A percentile compares a stretch with the other conserved stretches of the same genome.
phyloP scores from a whole-genome alignment of 2,329 filamentous ascomycete species.

The Dactylellina drechsleri region DNA sequence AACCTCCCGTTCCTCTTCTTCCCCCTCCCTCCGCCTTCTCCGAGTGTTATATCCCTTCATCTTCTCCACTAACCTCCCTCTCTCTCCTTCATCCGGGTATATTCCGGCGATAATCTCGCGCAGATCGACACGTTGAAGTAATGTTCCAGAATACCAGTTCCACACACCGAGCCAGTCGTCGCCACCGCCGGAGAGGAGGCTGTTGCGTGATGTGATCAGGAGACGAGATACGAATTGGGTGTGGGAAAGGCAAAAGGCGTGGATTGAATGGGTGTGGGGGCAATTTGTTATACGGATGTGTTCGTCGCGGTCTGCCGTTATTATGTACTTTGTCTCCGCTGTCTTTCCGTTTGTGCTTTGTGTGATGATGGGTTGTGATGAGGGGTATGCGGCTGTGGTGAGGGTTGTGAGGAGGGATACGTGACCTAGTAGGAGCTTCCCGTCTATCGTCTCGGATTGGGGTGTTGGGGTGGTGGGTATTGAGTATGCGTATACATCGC shows the following conservation, averaged over 20 bases:
- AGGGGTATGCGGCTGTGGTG: conserved; percentile 66
- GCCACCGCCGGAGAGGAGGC: conserved; percentile 86
- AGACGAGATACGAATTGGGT: conserved; percentile 83
- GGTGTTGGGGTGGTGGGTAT: conserved; percentile 35
- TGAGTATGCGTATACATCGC: conserved; percentile 84
- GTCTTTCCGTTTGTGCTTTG: neutral
- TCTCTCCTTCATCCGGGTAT: conserved; percentile 4
- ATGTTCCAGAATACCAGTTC: conserved; percentile 74
- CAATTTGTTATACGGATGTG: conserved; percentile 82
- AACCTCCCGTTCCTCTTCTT: conserved; percentile 57
- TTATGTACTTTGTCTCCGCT: conserved; percentile 68
- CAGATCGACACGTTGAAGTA: conserved; percentile 69
- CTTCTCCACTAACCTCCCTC: conserved; percentile 17
- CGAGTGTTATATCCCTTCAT: conserved; percentile 61
- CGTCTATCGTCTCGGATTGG: conserved; percentile 67
- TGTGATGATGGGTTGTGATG: conserved; percentile 62
- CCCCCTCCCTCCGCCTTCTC: conserved; percentile 61
- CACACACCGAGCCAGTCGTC: conserved; percentile 82
- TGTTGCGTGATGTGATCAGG: conserved; percentile 70
- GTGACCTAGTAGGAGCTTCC: conserved; percentile 83
- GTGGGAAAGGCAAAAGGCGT: conserved; percentile 89
- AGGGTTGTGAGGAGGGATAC: conserved; percentile 93
- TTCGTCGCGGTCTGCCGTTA: conserved; percentile 77
- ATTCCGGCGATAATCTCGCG: conserved; percentile 61
- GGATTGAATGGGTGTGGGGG: conserved; percentile 70